Percentiles rank a stretch among this genome's conserved stretches.
These are phyloP conservation scores for Cyclotella atomus DNA, from an alignment of 108 stramenopile genomes.

Conservation along the genomic window DNA sequence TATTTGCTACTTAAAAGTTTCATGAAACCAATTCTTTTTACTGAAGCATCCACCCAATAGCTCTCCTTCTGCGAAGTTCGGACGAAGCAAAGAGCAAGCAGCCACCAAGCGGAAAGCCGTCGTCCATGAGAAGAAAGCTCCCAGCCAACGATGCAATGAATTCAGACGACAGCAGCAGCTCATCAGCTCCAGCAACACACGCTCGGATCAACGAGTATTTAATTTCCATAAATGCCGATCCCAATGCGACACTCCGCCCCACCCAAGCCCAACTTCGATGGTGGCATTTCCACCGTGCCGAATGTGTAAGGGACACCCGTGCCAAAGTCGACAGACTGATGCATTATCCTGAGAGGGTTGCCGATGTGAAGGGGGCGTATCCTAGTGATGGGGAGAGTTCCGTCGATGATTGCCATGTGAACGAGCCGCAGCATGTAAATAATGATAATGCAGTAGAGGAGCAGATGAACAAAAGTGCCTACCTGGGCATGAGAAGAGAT, in stretches of 20 bases:
- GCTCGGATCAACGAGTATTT: slow-evolving; percentile 23
- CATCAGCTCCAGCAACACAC: not conserved
- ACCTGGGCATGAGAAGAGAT: slow-evolving; percentile 30
- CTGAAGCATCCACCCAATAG: too few species aligned
- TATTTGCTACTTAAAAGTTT: too few species aligned
- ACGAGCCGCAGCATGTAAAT: too few species aligned
- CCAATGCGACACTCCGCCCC: slow-evolving; percentile 20
- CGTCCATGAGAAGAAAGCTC: too few species aligned
- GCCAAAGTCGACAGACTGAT: slow-evolving; percentile 50
- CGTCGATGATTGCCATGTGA: slow-evolving; percentile 11
- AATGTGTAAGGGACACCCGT: slow-evolving; percentile 54
- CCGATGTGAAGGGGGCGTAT: slow-evolving; percentile 59
- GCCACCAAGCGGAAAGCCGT: too few species aligned
- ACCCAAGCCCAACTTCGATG: slow-evolving; percentile 83
- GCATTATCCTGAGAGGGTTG: slow-evolving; percentile 38
- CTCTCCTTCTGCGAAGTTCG: too few species aligned
- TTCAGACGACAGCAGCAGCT: not conserved
- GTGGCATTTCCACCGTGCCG: slow-evolving; percentile 77
- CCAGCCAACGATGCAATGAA: too few species aligned
- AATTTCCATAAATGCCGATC: slow-evolving; percentile 20
- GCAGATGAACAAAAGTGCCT: slow-evolving; percentile 11
- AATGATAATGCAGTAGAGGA: too few species aligned
- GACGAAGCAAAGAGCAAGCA: not conserved
- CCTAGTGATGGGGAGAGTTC: slow-evolving; percentile 59
- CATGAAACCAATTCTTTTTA: too few species aligned